These are phyloP conservation scores for Suillus spraguei DNA, from an alignment of 768 basidiomycete species.

Conservation along the genomic window DNA sequence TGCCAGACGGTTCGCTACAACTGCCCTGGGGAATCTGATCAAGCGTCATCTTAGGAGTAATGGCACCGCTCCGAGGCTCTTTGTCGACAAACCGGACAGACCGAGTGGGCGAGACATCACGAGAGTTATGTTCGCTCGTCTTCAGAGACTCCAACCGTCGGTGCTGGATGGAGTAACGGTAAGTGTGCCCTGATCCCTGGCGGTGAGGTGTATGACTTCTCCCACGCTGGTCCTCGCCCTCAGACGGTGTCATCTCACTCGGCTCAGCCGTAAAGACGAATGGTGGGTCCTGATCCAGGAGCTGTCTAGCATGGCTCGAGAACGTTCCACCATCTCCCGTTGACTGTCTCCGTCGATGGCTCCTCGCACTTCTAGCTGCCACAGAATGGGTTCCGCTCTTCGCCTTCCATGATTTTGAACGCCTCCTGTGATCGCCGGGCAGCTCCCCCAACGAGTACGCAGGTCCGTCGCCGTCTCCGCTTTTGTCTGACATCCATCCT, in stretches of 20 bases:
- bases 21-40: conserved; percentile 25
- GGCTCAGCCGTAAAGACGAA: neutral
- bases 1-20: conserved; percentile 13
- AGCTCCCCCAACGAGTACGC: conserved; percentile 14
- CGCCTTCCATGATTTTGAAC: conserved; percentile 26
- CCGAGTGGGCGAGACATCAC: conserved; percentile 48
- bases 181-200: conserved; percentile 16
- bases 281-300: neutral
- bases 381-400: conserved; percentile 15
- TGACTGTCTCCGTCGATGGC: conserved; percentile 18
- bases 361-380: conserved; percentile 11
- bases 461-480: conserved; percentile 28
- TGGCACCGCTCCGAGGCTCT: conserved; percentile 22
- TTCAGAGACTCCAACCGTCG: conserved; percentile 34
- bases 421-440: conserved; percentile 23
- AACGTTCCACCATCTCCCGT: conserved; percentile 17
- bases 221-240: conserved; percentile 24
- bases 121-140: conserved; percentile 20
- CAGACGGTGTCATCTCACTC: neutral
- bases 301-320: conserved; percentile 12
- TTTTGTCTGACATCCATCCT: conserved; percentile 65
- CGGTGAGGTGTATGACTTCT: conserved; percentile 21
- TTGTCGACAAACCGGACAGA: conserved; percentile 51
- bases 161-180: conserved; percentile 28
- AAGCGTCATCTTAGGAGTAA: conserved; percentile 22